Percentiles rank a stretch among this genome's conserved stretches.
Evolutionary conservation across 176 grass and related monocot species (phyloP).

Genomic region (Pontederia paniculata): DNA sequence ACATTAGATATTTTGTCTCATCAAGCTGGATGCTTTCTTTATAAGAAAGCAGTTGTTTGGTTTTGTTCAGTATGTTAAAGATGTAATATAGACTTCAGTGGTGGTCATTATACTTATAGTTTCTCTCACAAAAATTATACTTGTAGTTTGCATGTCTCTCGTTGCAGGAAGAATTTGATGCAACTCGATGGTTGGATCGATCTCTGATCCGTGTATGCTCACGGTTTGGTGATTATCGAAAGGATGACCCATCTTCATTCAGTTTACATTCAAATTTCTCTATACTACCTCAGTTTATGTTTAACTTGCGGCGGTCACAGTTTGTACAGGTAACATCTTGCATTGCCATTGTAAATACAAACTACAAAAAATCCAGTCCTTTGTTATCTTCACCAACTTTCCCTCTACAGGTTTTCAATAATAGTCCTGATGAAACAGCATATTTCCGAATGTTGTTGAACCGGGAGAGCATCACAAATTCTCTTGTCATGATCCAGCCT

Average conservation of each 20-base stretch:
- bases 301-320: constrained; percentile 90
- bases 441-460: constrained; percentile 98
- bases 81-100: not conserved
- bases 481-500: constrained; percentile 94
- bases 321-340: constrained; percentile 72
- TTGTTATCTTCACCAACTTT: constrained; percentile 17
- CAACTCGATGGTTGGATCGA: constrained; percentile 91
- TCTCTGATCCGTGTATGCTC: constrained; percentile 87
- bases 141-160: constrained; percentile 10
- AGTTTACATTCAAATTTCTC: constrained; percentile 89
- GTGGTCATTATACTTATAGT: not conserved
- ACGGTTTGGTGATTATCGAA: constrained; percentile 89
- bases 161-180: constrained; percentile 87
- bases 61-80: not conserved
- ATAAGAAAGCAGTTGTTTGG: no score
- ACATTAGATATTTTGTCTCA: no score
- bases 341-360: not conserved
- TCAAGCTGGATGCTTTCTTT: no score
- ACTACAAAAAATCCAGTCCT: not conserved
- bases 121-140: not conserved
- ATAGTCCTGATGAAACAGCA: constrained; percentile 96
- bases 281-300: constrained; percentile 95
- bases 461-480: constrained; percentile 81
- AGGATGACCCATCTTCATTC: constrained; percentile 91
- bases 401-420: constrained; percentile 85